phyloP scores from a whole-genome alignment of 1,139 yeast species.

The Wickerhamomyces sp. region DNA sequence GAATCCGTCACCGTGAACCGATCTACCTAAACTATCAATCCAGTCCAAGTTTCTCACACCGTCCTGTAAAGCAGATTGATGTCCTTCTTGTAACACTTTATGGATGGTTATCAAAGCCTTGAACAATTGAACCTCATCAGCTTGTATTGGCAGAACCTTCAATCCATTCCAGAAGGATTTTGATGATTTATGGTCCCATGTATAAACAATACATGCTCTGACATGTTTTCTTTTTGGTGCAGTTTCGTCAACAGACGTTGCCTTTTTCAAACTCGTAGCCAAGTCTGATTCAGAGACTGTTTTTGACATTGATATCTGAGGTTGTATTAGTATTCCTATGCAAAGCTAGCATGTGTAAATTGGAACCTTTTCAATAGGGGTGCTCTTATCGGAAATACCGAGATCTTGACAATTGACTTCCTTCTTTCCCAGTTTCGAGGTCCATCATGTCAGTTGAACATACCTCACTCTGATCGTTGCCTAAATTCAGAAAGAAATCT shows the following conservation, averaged over 20 bases:
- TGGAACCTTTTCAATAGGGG: slow-evolving; percentile 1
- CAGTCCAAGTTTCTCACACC: slow-evolving; percentile 71
- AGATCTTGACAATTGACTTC: background rate
- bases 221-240: slow-evolving; percentile 97
- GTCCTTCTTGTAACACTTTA: slow-evolving; percentile 96
- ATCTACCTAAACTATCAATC: slow-evolving; percentile 49
- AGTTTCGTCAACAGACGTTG: slow-evolving; percentile 79
- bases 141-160: slow-evolving; percentile 74
- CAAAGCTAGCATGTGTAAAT: too few relatives aligned
- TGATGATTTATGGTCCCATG: slow-evolving; percentile 93
- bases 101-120: slow-evolving; percentile 87
- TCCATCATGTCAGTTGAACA: background rate
- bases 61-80: slow-evolving; percentile 76
- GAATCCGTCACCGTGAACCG: slow-evolving; percentile 32
- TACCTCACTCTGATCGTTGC: too few relatives aligned
- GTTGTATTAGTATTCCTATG: background rate
- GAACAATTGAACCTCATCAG: slow-evolving; percentile 79
- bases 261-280: slow-evolving; percentile 73
- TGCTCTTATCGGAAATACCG: background rate
- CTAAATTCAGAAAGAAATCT: too few relatives aligned
- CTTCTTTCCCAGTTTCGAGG: background rate
- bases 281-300: slow-evolving; percentile 45
- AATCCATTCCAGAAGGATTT: slow-evolving; percentile 84
- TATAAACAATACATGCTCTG: slow-evolving; percentile 86
- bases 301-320: slow-evolving; percentile 21